Conservation (phyloP, 106 monocot species). For the Iris macrosiphon region DNA sequence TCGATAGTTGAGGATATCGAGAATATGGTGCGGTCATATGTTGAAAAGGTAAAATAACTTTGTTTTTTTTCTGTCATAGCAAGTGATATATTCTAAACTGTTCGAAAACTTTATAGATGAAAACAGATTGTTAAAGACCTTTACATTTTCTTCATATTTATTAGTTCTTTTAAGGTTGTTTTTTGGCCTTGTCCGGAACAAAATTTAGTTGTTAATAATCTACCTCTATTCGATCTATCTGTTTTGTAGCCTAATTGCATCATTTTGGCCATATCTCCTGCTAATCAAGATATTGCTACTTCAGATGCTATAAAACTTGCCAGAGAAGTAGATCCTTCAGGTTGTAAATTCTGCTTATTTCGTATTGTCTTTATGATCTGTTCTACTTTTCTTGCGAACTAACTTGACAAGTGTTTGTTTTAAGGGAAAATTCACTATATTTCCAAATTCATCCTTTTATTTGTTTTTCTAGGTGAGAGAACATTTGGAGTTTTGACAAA, state of each 20-base stretch:
- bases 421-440: too few relatives aligned
- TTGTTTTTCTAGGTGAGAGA: constrained; percentile 59
- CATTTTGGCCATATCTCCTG: constrained; percentile 92
- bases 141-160: not conserved
- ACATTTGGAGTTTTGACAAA: constrained; percentile 95
- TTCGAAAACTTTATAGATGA: not conserved
- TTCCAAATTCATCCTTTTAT: not conserved
- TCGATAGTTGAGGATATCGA: constrained; percentile 94
- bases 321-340: constrained; percentile 86
- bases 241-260: constrained; percentile 74
- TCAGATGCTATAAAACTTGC: constrained; percentile 96
- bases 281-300: constrained; percentile 97
- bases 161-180: not conserved
- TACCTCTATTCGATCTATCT: too few relatives aligned
- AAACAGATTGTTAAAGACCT: not conserved
- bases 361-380: not conserved
- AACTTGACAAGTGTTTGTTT: too few relatives aligned
- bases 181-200: too few relatives aligned
- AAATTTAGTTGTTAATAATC: too few relatives aligned
- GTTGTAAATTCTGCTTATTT: constrained; percentile 20
- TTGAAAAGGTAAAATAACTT: constrained; percentile 70
- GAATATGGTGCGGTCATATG: constrained; percentile 96
- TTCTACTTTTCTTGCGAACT: not conserved
- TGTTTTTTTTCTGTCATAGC: not conserved
- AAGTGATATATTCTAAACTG: too few relatives aligned